These are phyloP conservation scores for Nicotiana paniculata DNA, from an alignment of 257 asterid species.

Conservation along the genomic window DNA sequence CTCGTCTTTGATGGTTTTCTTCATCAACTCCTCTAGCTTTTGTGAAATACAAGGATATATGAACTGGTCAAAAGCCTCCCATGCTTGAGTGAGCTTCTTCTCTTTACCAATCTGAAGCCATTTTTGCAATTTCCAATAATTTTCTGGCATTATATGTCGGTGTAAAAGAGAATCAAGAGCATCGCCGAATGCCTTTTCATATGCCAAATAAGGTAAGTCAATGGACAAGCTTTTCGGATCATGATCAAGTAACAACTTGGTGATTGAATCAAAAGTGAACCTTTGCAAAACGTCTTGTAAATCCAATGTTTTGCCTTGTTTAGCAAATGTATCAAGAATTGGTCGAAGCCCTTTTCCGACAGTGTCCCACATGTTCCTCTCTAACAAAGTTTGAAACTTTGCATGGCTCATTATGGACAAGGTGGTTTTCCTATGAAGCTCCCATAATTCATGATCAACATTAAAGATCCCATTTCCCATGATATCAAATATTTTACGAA, in stretches of 20 bases:
- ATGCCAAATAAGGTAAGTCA: neutral
- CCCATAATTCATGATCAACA: constrained; percentile 3
- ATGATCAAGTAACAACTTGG: neutral
- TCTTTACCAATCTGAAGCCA: constrained; percentile 4
- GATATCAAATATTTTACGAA: neutral
- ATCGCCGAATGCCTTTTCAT: neutral
- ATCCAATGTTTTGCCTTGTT: neutral
- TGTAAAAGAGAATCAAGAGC: neutral
- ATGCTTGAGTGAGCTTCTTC: neutral
- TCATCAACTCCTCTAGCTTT: neutral
- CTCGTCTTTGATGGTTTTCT: neutral
- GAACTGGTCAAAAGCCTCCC: neutral
- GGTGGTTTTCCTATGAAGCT: neutral
- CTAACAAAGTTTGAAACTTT: neutral
- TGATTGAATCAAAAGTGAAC: neutral
- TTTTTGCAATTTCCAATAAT: neutral
- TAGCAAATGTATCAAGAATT: neutral
- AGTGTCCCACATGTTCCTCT: neutral
- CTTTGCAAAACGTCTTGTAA: constrained; percentile 1
- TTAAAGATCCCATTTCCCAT: constrained; percentile 8
- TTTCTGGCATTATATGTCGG: neutral
- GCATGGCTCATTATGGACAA: constrained; percentile 1
- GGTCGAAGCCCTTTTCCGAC: neutral
- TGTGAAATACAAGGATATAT: neutral
- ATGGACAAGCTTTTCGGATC: neutral